Conservation (phyloP, 768 basidiomycete species). For the Collybia sp. region DNA sequence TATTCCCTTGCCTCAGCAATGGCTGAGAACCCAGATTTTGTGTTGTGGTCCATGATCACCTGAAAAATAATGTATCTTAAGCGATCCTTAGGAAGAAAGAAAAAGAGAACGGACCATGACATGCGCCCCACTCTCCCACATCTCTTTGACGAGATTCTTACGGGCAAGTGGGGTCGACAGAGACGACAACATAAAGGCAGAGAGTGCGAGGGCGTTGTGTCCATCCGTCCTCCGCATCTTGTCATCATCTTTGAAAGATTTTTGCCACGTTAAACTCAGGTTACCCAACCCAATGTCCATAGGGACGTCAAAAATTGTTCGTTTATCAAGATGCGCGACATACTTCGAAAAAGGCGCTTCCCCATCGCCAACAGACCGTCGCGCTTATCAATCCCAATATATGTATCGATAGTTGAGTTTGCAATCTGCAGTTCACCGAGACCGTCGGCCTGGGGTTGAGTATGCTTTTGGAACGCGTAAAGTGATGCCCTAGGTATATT, state of each 20-base stretch:
- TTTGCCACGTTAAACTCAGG: conserved; percentile 49
- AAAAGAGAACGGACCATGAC: conserved; percentile 51
- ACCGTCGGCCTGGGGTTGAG: conserved; percentile 10
- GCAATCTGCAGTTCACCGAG: conserved; percentile 32
- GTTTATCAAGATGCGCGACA: conserved; percentile 8
- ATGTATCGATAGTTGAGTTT: conserved; percentile 52
- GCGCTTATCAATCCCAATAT: conserved; percentile 76
- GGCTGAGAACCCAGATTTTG: conserved; percentile 66
- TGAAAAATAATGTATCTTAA: conserved; percentile 21
- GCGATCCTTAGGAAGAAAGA: conserved; percentile 1
- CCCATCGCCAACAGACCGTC: conserved; percentile 66
- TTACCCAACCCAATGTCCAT: conserved; percentile 44
- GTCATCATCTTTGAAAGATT: conserved; percentile 47
- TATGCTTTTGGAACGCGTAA: conserved; percentile 53
- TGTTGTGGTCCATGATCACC: conserved; percentile 86
- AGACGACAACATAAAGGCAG: conserved; percentile 83
- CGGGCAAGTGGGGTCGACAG: conserved; percentile 56
- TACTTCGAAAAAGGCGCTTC: conserved; percentile 57
- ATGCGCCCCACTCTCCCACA: conserved; percentile 91
- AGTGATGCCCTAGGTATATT: conserved; percentile 52
- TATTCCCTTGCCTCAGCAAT: conserved; percentile 77
- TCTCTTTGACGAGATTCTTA: conserved; percentile 67
- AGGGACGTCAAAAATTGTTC: neutral
- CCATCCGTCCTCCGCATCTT: conserved; percentile 36
- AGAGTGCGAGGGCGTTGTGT: conserved; percentile 61